A percentile compares a stretch with the other conserved stretches of the same genome.
Evolutionary conservation across 176 grass and related monocot species (phyloP).

Genomic region (Phoenix roebelenii): DNA sequence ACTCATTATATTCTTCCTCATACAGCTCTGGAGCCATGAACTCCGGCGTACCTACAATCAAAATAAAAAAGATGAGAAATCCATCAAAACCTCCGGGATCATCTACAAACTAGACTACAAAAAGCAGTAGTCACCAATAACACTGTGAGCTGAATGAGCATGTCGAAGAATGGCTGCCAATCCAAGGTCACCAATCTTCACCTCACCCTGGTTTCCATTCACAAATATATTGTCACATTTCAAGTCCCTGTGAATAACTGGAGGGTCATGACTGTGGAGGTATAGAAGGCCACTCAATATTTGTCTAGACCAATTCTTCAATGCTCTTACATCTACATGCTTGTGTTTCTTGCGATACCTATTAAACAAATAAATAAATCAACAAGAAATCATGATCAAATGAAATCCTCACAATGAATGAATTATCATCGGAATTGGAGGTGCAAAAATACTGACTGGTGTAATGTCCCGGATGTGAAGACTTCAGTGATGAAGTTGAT

Average conservation of each 20-base stretch:
- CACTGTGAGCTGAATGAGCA: conserved; percentile 65
- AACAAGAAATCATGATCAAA: not conserved
- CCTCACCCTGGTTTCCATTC: conserved; percentile 75
- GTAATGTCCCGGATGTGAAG: conserved; percentile 69
- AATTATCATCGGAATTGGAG: not conserved
- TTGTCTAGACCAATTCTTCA: conserved; percentile 84
- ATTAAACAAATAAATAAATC: conserved; percentile 10
- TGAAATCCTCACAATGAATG: not conserved
- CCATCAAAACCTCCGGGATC: too few species aligned
- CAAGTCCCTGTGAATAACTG: conserved; percentile 64
- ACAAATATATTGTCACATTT: conserved; percentile 85
- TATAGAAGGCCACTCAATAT: conserved; percentile 68
- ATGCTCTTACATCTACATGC: conserved; percentile 64
- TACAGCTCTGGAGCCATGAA: conserved; percentile 86
- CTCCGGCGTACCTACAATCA: conserved; percentile 52
- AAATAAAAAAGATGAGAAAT: too few species aligned
- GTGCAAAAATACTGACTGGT: conserved; percentile 36
- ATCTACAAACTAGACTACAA: not conserved
- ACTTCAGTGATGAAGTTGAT: conserved; percentile 83
- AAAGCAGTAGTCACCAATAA: conserved; percentile 40
- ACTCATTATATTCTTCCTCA: conserved; percentile 69
- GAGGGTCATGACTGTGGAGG: conserved; percentile 68
- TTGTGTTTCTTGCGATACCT: conserved; percentile 76
- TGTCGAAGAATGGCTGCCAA: conserved; percentile 64
- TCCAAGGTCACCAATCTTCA: conserved; percentile 75